phyloP scores from a whole-genome alignment of 1,139 yeast species.

The Hansenula lynferdii region DNA sequence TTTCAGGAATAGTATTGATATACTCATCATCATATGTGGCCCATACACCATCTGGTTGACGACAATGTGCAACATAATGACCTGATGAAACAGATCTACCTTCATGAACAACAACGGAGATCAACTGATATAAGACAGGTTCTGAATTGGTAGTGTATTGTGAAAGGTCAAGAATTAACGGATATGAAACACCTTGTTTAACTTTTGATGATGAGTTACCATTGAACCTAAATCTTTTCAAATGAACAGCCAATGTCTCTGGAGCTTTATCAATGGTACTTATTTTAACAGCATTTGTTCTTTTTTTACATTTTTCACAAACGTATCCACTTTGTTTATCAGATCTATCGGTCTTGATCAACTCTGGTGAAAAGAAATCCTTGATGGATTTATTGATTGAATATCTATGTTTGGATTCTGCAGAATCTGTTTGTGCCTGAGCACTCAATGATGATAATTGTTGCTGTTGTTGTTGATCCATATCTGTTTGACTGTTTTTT shows the following conservation, averaged over 20 bases:
- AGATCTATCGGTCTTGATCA: slow-evolving; percentile 58
- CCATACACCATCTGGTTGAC: slow-evolving; percentile 92
- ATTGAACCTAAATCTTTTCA: slow-evolving; percentile 87
- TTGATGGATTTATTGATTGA: slow-evolving; percentile 69
- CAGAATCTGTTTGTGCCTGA: slow-evolving; percentile 6
- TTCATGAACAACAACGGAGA: slow-evolving; percentile 89
- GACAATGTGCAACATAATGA: slow-evolving; percentile 86
- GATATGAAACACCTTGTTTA: slow-evolving; percentile 80
- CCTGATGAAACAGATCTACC: slow-evolving; percentile 93
- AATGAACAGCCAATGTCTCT: slow-evolving; percentile 79
- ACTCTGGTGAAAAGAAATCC: slow-evolving; percentile 80
- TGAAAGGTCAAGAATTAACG: slow-evolving; percentile 69
- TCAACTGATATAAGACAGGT: slow-evolving; percentile 64
- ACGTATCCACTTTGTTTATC: slow-evolving; percentile 66
- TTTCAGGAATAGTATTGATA: slow-evolving; percentile 67
- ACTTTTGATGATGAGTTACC: slow-evolving; percentile 76
- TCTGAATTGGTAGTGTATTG: slow-evolving; percentile 47
- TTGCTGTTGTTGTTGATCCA: slow-evolving; percentile 1
- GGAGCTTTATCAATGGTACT: slow-evolving; percentile 79
- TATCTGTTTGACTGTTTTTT: slow-evolving; percentile 13
- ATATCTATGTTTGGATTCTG: slow-evolving; percentile 33
- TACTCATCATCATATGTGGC: slow-evolving; percentile 92
- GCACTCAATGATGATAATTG: not conserved
- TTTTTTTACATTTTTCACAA: slow-evolving; percentile 80
- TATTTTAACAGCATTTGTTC: slow-evolving; percentile 74